Evolutionary conservation across 495 filamentous ascomycete species (phyloP).

Genomic region (Daldinia childiae): DNA sequence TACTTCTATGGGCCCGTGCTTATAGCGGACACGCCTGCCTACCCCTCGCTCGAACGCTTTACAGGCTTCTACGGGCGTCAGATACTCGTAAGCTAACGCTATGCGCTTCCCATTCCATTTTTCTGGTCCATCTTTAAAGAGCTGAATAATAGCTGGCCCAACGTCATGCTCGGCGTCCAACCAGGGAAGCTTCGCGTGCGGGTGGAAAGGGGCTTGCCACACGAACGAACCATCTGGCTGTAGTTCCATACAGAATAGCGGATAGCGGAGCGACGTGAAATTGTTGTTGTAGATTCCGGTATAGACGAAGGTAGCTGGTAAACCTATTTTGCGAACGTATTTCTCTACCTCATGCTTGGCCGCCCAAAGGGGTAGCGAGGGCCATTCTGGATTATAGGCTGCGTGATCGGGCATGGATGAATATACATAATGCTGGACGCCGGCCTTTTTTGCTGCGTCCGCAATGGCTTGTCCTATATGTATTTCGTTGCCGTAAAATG

Average conservation of each 20-base stretch:
- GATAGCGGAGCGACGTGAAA: conserved; percentile 92
- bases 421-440: conserved; percentile 92
- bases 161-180: conserved; percentile 97
- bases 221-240: conserved; percentile 83
- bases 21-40: conserved; percentile 78
- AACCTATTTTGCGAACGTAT: conserved; percentile 81
- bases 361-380: conserved; percentile 87
- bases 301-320: conserved; percentile 93
- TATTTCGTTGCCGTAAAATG: conserved; percentile 95
- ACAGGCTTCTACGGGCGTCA: conserved; percentile 85
- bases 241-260: conserved; percentile 92
- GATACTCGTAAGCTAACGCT: conserved; percentile 88
- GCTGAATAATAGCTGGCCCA: conserved; percentile 90
- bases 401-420: conserved; percentile 97
- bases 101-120: conserved; percentile 95
- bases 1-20: conserved; percentile 80
- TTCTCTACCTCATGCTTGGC: conserved; percentile 91
- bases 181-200: conserved; percentile 90
- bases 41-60: conserved; percentile 80
- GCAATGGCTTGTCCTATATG: conserved; percentile 86
- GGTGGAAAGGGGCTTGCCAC: conserved; percentile 95
- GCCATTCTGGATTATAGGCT: conserved; percentile 72
- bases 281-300: conserved; percentile 99
- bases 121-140: conserved; percentile 89
- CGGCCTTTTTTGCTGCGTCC: conserved; percentile 85